phyloP scores from a whole-genome alignment of 257 asterid species.

The Solanum habrochaites region DNA sequence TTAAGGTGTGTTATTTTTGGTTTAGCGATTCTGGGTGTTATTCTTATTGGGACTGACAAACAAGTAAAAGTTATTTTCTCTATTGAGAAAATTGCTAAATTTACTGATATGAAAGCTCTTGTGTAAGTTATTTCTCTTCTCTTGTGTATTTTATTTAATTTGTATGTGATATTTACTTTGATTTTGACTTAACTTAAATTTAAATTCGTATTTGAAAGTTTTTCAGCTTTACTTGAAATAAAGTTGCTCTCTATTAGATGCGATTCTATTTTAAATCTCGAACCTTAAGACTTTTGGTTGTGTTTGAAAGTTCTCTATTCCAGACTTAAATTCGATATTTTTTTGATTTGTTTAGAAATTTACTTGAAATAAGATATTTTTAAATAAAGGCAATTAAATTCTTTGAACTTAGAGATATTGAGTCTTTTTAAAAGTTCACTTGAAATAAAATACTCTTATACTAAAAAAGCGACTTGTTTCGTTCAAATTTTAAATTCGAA shows the following conservation, averaged over 20 bases:
- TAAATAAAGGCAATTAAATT: background rate
- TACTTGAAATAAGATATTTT: background rate
- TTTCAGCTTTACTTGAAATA: background rate
- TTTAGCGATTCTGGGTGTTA: constrained; percentile 52
- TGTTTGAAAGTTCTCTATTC: background rate
- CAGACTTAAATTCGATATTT: background rate
- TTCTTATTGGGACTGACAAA: constrained; percentile 60
- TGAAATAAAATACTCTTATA: background rate
- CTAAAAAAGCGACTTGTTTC: background rate
- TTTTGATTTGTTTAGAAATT: rapidly evolving
- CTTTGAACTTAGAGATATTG: background rate
- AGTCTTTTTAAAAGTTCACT: too few species aligned
- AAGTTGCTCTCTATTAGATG: background rate
- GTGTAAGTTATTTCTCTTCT: constrained; percentile 37
- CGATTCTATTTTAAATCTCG: background rate
- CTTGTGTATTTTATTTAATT: background rate
- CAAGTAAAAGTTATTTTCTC: constrained; percentile 83
- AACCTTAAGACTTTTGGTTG: background rate
- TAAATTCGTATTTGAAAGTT: background rate
- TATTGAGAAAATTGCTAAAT: constrained; percentile 67
- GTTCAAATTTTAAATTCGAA: rapidly evolving
- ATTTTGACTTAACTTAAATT: background rate
- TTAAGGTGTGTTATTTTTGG: constrained; percentile 65
- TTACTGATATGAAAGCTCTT: constrained; percentile 88
- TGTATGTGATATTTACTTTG: background rate